Conservation (phyloP, 192 early-diverging fungal genomes). For the Coemansia sp. region DNA sequence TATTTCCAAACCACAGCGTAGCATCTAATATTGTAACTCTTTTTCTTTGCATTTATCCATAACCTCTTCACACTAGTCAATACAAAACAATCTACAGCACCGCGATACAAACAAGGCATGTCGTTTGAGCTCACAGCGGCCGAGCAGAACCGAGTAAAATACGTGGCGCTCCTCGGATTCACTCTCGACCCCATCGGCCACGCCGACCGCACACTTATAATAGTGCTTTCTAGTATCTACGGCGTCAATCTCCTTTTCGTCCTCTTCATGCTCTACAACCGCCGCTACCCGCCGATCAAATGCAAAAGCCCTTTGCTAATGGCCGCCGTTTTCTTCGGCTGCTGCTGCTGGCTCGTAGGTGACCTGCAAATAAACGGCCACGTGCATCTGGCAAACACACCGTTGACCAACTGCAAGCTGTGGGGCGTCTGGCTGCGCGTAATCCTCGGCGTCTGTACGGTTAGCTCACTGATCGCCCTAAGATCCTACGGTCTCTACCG, state of each 20-base stretch:
- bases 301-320: conserved; percentile 42
- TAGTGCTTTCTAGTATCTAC: conserved; percentile 26
- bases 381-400: conserved; percentile 21
- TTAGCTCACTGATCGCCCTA: conserved; percentile 38
- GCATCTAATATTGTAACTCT: no score
- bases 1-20: no score
- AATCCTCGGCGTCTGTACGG: conserved; percentile 45
- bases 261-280: conserved; percentile 36
- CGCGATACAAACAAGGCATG: no score
- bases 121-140: conserved; percentile 33
- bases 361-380: conserved; percentile 51
- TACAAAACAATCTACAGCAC: no score
- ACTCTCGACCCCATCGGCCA: conserved; percentile 31
- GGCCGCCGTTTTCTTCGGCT: conserved; percentile 18
- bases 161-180: conserved; percentile 25
- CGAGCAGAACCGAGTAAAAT: conserved; percentile 29
- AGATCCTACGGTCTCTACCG: conserved; percentile 43
- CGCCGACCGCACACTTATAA: conserved; percentile 31
- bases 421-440: conserved; percentile 49
- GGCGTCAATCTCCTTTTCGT: conserved; percentile 35
- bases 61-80: no score
- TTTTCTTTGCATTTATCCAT: no score
- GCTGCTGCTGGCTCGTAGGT: conserved; percentile 47
- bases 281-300: conserved; percentile 44
- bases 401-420: conserved; percentile 27